A percentile compares a stretch with the other conserved stretches of the same genome.
These are phyloP conservation scores for Helichrysum umbraculigerum DNA, from an alignment of 129 eudicot genomes.

Conservation along the genomic window DNA sequence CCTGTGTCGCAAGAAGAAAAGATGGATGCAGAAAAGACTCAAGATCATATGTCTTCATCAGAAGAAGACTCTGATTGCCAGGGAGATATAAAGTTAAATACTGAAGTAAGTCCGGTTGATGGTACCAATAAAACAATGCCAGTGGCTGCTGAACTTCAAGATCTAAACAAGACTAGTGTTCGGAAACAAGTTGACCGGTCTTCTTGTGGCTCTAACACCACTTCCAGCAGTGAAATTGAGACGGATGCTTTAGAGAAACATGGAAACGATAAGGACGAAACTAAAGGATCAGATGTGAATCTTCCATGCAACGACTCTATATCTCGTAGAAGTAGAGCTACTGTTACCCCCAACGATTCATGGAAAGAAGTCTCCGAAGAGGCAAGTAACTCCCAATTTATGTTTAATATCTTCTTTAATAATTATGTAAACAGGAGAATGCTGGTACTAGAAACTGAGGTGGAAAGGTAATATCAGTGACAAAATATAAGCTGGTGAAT, in stretches of 20 bases:
- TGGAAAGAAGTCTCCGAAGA: constrained; percentile 99
- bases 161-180: constrained; percentile 46
- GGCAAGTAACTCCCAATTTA: constrained; percentile 45
- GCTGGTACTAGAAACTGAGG: background rate
- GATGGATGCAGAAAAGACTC: constrained; percentile 47
- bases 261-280: constrained; percentile 56
- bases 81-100: constrained; percentile 37
- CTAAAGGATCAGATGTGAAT: constrained; percentile 49
- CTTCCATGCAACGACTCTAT: constrained; percentile 39
- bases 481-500: background rate
- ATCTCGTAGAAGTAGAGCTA: constrained; percentile 65
- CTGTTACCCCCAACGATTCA: constrained; percentile 51
- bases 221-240: constrained; percentile 94
- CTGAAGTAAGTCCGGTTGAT: constrained; percentile 32
- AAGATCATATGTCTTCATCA: constrained; percentile 53
- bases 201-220: constrained; percentile 90
- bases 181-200: constrained; percentile 87
- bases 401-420: background rate
- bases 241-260: constrained; percentile 68
- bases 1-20: constrained; percentile 39
- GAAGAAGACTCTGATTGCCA: constrained; percentile 58
- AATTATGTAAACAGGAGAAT: background rate
- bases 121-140: constrained; percentile 37
- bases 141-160: constrained; percentile 43
- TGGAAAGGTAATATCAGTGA: background rate